Conservation (phyloP, 2,329 filamentous ascomycete species). For the Trichoderma afroharzianum region DNA sequence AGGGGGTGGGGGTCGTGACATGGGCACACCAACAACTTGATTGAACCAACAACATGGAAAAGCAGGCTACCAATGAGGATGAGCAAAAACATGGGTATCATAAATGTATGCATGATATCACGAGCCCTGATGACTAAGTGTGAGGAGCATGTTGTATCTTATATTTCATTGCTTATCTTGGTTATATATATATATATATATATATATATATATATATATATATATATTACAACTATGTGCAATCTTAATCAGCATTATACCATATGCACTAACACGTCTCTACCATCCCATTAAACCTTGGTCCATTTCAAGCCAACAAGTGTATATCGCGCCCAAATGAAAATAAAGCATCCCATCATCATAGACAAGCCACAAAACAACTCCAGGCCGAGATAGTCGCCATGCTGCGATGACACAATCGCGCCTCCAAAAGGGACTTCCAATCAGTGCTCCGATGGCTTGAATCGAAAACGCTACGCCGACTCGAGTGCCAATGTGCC, state of each 20-base stretch:
- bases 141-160: background rate
- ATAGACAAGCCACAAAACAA: conserved; percentile 60
- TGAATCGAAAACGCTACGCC: conserved; percentile 62
- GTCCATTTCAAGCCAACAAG: conserved; percentile 34
- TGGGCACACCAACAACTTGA: background rate
- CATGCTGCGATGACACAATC: conserved; percentile 49
- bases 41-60: background rate
- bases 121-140: background rate
- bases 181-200: too few relatives aligned
- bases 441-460: conserved; percentile 62
- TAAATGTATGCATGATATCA: background rate
- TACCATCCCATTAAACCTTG: conserved; percentile 29
- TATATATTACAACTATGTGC: background rate
- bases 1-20: too few relatives aligned
- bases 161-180: background rate
- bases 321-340: conserved; percentile 32
- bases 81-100: background rate
- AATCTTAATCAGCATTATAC: background rate
- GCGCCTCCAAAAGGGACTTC: conserved; percentile 67
- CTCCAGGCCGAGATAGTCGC: conserved; percentile 57
- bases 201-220: too few relatives aligned
- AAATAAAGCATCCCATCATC: conserved; percentile 28
- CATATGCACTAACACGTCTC: background rate
- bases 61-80: background rate
- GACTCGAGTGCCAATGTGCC: conserved; percentile 64